phyloP scores from a whole-genome alignment of 169 alveolate genomes.

The Plasmodium vivax region DNA sequence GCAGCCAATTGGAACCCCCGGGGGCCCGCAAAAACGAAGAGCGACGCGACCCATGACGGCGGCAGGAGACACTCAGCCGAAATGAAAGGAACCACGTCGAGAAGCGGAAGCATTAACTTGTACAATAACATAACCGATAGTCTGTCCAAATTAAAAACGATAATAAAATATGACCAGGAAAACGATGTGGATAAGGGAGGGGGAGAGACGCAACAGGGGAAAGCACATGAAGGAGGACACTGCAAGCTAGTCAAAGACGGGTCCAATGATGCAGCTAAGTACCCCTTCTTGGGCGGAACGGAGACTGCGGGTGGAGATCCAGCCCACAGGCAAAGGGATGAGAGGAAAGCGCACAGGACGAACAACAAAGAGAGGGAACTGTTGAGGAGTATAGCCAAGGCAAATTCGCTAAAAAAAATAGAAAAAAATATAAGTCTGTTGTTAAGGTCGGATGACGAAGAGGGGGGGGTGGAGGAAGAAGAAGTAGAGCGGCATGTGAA shows the following conservation, averaged over 20 bases:
- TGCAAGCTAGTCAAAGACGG: not conserved
- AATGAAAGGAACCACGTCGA: not conserved
- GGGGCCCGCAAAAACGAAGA: not conserved
- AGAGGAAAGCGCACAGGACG: not conserved
- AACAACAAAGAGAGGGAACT: constrained; percentile 18
- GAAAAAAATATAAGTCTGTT: constrained; percentile 63
- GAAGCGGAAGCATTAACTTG: constrained; percentile 1
- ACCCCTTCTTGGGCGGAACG: not conserved
- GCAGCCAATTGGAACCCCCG: not conserved
- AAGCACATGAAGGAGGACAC: not conserved
- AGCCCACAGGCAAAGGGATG: not conserved
- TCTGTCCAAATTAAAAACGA: constrained; percentile 57
- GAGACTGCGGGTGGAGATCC: not conserved
- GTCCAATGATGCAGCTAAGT: not conserved
- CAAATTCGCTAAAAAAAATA: constrained; percentile 43
- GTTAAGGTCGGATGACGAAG: constrained; percentile 27
- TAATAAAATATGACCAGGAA: constrained; percentile 35
- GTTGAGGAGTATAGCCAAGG: constrained; percentile 26
- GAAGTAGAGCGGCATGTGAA: not conserved
- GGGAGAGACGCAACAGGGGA: not conserved
- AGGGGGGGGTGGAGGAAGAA: not conserved
- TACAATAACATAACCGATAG: constrained; percentile 57
- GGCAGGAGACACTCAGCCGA: not conserved
- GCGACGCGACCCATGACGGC: not conserved
- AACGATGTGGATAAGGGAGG: not conserved